A percentile compares a stretch with the other conserved stretches of the same genome.
phyloP scores from a whole-genome alignment of 2,329 filamentous ascomycete genomes.

The Amylocarpus encephaloides region DNA sequence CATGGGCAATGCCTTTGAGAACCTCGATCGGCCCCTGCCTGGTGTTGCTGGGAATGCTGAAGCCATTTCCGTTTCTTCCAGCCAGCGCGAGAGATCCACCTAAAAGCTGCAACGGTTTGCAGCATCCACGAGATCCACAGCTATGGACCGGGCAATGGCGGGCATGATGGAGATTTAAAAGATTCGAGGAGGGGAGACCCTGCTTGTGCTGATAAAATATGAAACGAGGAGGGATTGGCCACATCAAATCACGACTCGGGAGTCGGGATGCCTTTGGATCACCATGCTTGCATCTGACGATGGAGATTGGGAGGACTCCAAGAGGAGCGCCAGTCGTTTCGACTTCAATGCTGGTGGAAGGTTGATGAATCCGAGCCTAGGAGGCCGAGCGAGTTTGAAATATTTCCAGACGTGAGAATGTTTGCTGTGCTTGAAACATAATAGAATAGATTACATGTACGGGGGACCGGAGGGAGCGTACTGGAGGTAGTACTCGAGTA shows the following conservation, averaged over 20 bases:
- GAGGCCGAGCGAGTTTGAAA: not conserved
- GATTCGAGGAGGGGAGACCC: conserved; percentile 1
- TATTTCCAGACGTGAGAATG: not conserved
- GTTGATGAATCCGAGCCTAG: not conserved
- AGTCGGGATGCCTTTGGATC: not conserved
- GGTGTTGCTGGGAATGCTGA: conserved; percentile 14
- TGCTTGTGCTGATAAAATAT: not conserved
- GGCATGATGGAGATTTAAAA: conserved; percentile 6
- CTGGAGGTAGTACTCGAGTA: too few species aligned
- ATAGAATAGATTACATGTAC: too few species aligned
- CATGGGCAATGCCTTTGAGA: conserved; percentile 25
- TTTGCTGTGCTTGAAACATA: conserved; percentile 4
- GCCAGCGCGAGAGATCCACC: not conserved
- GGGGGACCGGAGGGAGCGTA: too few species aligned
- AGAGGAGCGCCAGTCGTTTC: not conserved
- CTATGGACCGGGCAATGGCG: not conserved
- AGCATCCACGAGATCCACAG: not conserved
- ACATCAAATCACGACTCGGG: conserved; percentile 8
- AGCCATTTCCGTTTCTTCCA: conserved; percentile 1
- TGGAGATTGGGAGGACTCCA: not conserved
- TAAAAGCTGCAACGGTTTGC: conserved; percentile 6
- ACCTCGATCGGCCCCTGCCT: conserved; percentile 22
- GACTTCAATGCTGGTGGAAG: not conserved
- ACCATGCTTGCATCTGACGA: not conserved
- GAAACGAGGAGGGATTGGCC: conserved; percentile 7